Conservation (phyloP, 805 yeast species). For the Dipodascopsis tothii region DNA sequence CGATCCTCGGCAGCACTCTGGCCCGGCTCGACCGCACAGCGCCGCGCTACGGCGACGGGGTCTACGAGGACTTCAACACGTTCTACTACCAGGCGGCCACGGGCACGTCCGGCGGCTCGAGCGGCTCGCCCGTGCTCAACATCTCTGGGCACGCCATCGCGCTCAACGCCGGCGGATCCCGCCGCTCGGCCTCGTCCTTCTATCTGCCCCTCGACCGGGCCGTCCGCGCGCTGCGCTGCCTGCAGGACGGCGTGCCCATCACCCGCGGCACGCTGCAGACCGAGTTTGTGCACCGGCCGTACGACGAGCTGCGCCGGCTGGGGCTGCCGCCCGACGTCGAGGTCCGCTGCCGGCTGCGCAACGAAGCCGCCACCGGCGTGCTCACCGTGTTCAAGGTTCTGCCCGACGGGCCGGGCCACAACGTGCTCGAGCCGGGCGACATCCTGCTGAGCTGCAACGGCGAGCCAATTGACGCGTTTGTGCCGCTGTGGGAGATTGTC, state of each 20-base stretch:
- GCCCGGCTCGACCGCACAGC: slow-evolving; percentile 21
- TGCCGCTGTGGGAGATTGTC: slow-evolving; percentile 14
- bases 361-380: slow-evolving; percentile 10
- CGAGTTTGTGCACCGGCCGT: slow-evolving; percentile 17
- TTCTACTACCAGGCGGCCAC: slow-evolving; percentile 23
- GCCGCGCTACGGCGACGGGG: slow-evolving; percentile 20
- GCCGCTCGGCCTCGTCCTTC: slow-evolving; percentile 21
- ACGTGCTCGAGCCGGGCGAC: slow-evolving; percentile 20
- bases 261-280: slow-evolving; percentile 21
- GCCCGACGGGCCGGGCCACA: slow-evolving; percentile 19
- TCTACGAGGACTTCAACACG: slow-evolving; percentile 21
- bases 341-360: slow-evolving; percentile 12
- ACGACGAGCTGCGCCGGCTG: slow-evolving; percentile 19
- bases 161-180: slow-evolving; percentile 20
- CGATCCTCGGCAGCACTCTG: slow-evolving; percentile 20
- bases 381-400: slow-evolving; percentile 16
- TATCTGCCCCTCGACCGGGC: slow-evolving; percentile 20
- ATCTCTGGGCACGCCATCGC: slow-evolving; percentile 22
- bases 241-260: slow-evolving; percentile 11
- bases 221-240: slow-evolving; percentile 16
- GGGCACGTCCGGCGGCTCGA: slow-evolving; percentile 22
- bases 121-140: slow-evolving; percentile 22
- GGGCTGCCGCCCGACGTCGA: slow-evolving; percentile 15
- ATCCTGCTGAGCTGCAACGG: slow-evolving; percentile 17
- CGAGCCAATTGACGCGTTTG: slow-evolving; percentile 9